Evolutionary conservation across 1,139 yeast genomes (phyloP).

Genomic region (Debaryomyces subglobosus): DNA sequence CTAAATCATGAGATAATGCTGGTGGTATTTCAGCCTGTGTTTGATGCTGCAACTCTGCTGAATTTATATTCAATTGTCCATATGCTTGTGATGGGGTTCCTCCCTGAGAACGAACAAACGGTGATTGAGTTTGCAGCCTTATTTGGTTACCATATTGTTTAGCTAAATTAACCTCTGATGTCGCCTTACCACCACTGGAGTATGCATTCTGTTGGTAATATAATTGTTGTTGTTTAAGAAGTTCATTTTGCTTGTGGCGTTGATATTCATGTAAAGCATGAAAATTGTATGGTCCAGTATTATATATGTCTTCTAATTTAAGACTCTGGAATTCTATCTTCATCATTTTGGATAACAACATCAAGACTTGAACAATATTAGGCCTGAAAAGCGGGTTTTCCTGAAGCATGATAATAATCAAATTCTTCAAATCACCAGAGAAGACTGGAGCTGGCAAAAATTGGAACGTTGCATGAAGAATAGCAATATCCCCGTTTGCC

Average conservation of each 20-base stretch:
- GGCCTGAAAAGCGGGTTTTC: conserved; percentile 85
- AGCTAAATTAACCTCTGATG: conserved; percentile 13
- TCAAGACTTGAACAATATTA: conserved; percentile 70
- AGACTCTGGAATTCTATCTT: conserved; percentile 30
- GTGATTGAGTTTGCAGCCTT: conserved; percentile 8
- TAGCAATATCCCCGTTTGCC: conserved; percentile 71
- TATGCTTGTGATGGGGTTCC: neutral
- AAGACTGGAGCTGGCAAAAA: conserved; percentile 59
- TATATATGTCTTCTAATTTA: conserved; percentile 42
- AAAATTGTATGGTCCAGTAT: conserved; percentile 45
- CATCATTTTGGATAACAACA: conserved; percentile 38
- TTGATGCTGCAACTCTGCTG: conserved; percentile 11
- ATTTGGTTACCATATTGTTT: conserved; percentile 2
- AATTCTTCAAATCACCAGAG: conserved; percentile 65
- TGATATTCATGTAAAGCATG: conserved; percentile 51
- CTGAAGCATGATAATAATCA: conserved; percentile 77
- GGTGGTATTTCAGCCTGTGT: conserved; percentile 3
- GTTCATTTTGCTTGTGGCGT: conserved; percentile 40
- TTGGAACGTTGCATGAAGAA: conserved; percentile 64
- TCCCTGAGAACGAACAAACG: neutral
- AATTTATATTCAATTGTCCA: neutral
- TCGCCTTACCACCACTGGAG: conserved; percentile 11
- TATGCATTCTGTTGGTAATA: conserved; percentile 32
- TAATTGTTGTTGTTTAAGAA: conserved; percentile 39
- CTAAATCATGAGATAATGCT: neutral